Percentiles rank a stretch among this genome's conserved stretches.
phyloP scores from a whole-genome alignment of 257 asterid genomes.

The Solanum chaucha region DNA sequence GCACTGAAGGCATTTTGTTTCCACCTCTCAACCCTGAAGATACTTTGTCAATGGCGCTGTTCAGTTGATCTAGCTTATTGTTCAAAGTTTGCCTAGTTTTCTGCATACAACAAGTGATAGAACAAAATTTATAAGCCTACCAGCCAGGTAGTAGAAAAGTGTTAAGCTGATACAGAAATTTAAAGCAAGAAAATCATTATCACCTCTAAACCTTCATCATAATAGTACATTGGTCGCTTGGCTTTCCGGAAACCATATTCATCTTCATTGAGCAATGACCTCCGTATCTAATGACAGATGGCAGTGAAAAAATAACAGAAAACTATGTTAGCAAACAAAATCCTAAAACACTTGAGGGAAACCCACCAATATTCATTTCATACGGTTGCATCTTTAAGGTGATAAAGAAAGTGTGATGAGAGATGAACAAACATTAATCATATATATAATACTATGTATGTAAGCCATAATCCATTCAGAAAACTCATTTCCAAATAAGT shows the following conservation, averaged over 20 bases:
- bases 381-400: neutral
- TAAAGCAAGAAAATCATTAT: neutral
- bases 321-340: neutral
- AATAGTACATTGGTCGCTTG: conserved; percentile 56
- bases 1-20: conserved; percentile 41
- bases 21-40: conserved; percentile 82
- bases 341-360: neutral
- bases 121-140: neutral
- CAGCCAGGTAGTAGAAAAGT: too few species aligned
- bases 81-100: conserved; percentile 65
- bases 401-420: neutral
- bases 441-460: neutral
- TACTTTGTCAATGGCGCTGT: conserved; percentile 80
- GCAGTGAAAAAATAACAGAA: neutral
- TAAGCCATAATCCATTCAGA: neutral
- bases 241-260: conserved; percentile 73
- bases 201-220: conserved; percentile 79
- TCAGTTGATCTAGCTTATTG: conserved; percentile 69
- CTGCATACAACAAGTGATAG: conserved; percentile 28
- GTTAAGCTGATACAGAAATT: neutral
- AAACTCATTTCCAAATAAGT: neutral
- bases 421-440: neutral
- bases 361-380: neutral
- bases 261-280: conserved; percentile 70
- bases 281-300: conserved; percentile 45